Percentiles rank a stretch among this genome's conserved stretches.
phyloP scores from a whole-genome alignment of 78 protist genomes.

The Capsaspora owczarzaki region DNA sequence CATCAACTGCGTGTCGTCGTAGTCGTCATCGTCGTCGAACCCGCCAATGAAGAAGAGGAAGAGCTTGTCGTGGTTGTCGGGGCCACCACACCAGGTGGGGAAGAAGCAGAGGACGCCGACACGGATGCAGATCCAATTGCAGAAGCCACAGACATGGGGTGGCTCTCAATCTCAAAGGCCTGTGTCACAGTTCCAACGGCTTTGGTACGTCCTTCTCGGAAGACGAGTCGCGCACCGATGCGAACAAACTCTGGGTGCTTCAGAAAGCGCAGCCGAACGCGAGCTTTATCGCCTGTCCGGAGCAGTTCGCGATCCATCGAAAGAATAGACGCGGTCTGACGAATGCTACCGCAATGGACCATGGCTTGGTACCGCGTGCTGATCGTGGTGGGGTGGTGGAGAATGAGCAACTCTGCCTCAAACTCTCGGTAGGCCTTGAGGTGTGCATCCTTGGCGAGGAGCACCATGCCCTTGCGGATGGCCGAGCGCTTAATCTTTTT shows the following conservation, averaged over 20 bases:
- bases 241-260: constrained; percentile 70
- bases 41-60: too few species aligned
- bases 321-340: constrained; percentile 23
- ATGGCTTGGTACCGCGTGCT: constrained; percentile 72
- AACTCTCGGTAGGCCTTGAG: constrained; percentile 50
- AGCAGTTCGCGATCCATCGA: constrained; percentile 49
- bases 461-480: constrained; percentile 84
- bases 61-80: too few species aligned
- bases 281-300: constrained; percentile 86
- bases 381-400: constrained; percentile 89
- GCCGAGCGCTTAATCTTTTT: constrained; percentile 53
- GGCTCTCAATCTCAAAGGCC: neutral
- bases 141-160: neutral
- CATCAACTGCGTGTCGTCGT: too few species aligned
- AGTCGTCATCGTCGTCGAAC: too few species aligned
- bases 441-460: constrained; percentile 23
- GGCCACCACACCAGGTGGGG: too few species aligned
- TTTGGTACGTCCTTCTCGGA: constrained; percentile 82
- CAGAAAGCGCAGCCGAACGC: constrained; percentile 65
- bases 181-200: constrained; percentile 3
- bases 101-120: too few species aligned
- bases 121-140: too few species aligned
- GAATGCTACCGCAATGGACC: constrained; percentile 67
- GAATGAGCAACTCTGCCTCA: constrained; percentile 74
- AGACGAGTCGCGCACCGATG: constrained; percentile 59